Conservation (phyloP, 208 protist species). For the Zelonia costaricensis region DNA sequence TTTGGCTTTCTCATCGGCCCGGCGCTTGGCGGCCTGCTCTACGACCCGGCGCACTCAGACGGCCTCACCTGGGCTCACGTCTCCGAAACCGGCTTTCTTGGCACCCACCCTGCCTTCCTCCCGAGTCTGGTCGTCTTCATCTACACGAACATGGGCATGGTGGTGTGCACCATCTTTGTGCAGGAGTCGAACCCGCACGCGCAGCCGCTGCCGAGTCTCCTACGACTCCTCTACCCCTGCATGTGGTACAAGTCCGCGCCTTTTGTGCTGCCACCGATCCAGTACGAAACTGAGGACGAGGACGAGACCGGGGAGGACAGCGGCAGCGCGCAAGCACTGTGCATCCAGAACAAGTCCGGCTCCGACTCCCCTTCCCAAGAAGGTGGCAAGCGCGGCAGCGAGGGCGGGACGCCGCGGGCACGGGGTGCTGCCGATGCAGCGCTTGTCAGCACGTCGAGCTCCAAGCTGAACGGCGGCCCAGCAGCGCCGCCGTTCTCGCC, state of each 20-base stretch:
- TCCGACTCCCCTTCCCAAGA: too few relatives aligned
- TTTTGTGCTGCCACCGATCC: conserved; percentile 29
- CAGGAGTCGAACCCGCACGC: conserved; percentile 63
- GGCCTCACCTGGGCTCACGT: conserved; percentile 34
- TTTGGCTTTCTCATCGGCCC: conserved; percentile 64
- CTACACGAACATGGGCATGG: conserved; percentile 58
- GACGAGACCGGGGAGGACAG: not conserved
- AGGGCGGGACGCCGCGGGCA: too few relatives aligned
- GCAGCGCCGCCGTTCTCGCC: not conserved
- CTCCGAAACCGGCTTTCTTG: conserved; percentile 38
- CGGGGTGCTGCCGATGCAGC: too few relatives aligned
- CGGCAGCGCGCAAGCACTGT: not conserved
- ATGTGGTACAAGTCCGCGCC: conserved; percentile 20
- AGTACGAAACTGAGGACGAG: conserved; percentile 22
- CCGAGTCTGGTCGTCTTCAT: conserved; percentile 46
- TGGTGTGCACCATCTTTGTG: conserved; percentile 56
- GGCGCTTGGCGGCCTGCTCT: conserved; percentile 68
- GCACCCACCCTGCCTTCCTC: conserved; percentile 51
- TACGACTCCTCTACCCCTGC: conserved; percentile 30
- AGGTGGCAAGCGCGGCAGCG: too few relatives aligned
- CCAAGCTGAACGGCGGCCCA: too few relatives aligned
- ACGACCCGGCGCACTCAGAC: conserved; percentile 60
- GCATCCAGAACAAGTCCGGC: not conserved
- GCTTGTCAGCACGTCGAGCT: too few relatives aligned
- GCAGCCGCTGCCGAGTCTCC: conserved; percentile 37